Evolutionary conservation across 352 stramenopile genomes (phyloP).

Genomic region (Plasmopara viticola): DNA sequence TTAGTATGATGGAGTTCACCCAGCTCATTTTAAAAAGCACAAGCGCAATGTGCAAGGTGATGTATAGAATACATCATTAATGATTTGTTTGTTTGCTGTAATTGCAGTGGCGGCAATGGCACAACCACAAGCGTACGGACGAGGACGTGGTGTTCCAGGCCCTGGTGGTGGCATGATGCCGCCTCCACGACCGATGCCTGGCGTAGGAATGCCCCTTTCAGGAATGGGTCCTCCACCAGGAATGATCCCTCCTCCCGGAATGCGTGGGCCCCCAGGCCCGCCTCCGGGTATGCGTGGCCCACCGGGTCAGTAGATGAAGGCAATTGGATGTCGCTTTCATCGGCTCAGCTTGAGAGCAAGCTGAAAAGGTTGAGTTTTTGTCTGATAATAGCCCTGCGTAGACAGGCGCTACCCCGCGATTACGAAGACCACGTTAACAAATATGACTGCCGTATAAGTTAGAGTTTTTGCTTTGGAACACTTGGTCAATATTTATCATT

Average conservation of each 20-base stretch:
- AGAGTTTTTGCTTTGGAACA: slow-evolving; percentile 30
- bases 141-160: slow-evolving; percentile 64
- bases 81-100: slow-evolving; percentile 2
- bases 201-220: slow-evolving; percentile 52
- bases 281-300: slow-evolving; percentile 62
- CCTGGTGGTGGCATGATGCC: slow-evolving; percentile 57
- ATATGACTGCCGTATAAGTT: slow-evolving; percentile 25
- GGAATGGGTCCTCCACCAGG: slow-evolving; percentile 70
- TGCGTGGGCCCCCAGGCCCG: slow-evolving; percentile 49
- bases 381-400: slow-evolving; percentile 1
- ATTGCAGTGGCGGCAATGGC: slow-evolving; percentile 67
- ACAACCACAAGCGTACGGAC: slow-evolving; percentile 72
- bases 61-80: slow-evolving; percentile 6
- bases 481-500: slow-evolving; percentile 2
- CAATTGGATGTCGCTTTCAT: neutral
- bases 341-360: too few relatives aligned
- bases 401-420: neutral
- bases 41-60: slow-evolving; percentile 2
- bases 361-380: too few relatives aligned
- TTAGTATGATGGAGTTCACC: slow-evolving; percentile 75
- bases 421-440: slow-evolving; percentile 6
- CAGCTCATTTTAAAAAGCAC: neutral
- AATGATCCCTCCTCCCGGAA: slow-evolving; percentile 76
- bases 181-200: slow-evolving; percentile 50
- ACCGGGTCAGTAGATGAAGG: slow-evolving; percentile 58